Conservation (phyloP, 345 rosid species). For the Viola odorata region DNA sequence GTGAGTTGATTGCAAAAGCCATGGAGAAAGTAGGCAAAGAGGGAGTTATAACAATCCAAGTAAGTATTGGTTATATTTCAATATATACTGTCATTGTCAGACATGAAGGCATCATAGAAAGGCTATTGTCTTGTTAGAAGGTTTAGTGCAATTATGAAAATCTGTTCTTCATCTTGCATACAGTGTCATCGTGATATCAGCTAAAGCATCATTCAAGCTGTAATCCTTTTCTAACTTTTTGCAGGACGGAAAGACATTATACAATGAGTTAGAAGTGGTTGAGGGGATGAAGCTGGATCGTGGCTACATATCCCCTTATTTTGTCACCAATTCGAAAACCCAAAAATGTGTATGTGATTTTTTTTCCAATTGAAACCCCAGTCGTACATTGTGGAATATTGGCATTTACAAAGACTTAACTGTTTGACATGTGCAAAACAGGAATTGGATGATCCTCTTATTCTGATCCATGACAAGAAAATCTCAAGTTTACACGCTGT, state of each 20-base stretch:
- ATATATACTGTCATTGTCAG: too few relatives aligned
- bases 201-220: background rate
- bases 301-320: conserved; percentile 95
- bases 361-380: background rate
- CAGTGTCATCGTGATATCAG: background rate
- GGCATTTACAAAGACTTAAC: too few relatives aligned
- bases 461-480: conserved; percentile 93
- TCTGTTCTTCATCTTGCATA: background rate
- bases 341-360: conserved; percentile 80
- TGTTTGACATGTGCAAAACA: conserved; percentile 21
- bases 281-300: conserved; percentile 99
- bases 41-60: conserved; percentile 94
- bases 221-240: background rate
- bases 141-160: too few relatives aligned
- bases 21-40: conserved; percentile 99
- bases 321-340: conserved; percentile 77
- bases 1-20: conserved; percentile 96
- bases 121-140: too few relatives aligned
- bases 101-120: too few relatives aligned
- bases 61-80: conserved; percentile 24
- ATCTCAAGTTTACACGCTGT: conserved; percentile 71
- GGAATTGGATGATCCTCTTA: conserved; percentile 96
- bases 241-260: conserved; percentile 93
- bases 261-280: conserved; percentile 89
- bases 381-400: background rate